Evolutionary conservation across 768 basidiomycete genomes (phyloP).

Genomic region (Dentipellis sp.): DNA sequence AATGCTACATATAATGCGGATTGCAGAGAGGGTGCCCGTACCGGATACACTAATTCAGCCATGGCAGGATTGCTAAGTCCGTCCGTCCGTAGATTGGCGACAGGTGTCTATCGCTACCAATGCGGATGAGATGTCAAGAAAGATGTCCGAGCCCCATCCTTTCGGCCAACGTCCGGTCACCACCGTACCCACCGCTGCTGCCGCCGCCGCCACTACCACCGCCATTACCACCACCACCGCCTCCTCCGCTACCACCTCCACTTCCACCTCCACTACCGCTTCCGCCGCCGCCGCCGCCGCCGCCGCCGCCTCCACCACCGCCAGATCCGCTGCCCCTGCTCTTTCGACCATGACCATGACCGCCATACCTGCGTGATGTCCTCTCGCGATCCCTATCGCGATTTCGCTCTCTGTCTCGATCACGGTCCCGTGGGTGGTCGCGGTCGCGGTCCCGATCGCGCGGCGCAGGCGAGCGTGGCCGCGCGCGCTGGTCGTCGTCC

Average conservation of each 20-base stretch:
- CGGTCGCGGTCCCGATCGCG: constrained; percentile 20
- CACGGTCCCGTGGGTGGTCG: constrained; percentile 26
- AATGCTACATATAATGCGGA: constrained; percentile 18
- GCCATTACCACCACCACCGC: constrained; percentile 20
- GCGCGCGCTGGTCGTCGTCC: constrained; percentile 40
- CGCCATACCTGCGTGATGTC: background rate
- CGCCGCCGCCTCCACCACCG: constrained; percentile 26
- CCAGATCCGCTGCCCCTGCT: constrained; percentile 4
- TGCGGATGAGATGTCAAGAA: background rate
- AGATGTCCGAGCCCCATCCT: constrained; percentile 61
- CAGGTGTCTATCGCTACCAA: background rate
- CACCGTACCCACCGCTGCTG: constrained; percentile 26
- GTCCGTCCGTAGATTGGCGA: constrained; percentile 11
- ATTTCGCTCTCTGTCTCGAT: constrained; percentile 23
- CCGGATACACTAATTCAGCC: constrained; percentile 28
- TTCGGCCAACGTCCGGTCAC: constrained; percentile 80
- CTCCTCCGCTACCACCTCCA: constrained; percentile 8
- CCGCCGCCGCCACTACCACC: constrained; percentile 23
- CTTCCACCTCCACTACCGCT: constrained; percentile 3
- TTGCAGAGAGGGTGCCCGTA: constrained; percentile 16
- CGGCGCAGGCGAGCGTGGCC: constrained; percentile 29
- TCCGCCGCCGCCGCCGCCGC: constrained; percentile 33
- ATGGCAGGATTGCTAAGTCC: constrained; percentile 8
- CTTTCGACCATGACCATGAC: constrained; percentile 16
- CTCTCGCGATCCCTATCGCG: constrained; percentile 18